phyloP scores from a whole-genome alignment of 805 yeast species.

The Isabelozyma gotoi region DNA sequence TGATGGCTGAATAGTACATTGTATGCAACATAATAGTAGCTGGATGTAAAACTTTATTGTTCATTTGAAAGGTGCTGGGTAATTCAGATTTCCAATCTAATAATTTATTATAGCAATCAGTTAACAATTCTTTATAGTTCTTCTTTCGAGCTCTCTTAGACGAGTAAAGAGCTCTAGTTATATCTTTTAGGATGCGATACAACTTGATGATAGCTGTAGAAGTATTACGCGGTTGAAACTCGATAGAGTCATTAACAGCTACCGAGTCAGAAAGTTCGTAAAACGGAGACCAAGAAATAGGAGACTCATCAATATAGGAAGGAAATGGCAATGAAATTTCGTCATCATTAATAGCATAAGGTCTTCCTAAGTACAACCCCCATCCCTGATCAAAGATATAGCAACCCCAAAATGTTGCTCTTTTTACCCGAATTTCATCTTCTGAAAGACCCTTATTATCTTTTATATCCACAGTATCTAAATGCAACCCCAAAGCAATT shows the following conservation, averaged over 20 bases:
- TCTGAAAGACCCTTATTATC: constrained; percentile 5
- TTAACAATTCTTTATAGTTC: constrained; percentile 1
- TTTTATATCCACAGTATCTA: constrained; percentile 3
- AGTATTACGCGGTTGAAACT: constrained; percentile 8
- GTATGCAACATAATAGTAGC: constrained; percentile 10
- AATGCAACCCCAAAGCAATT: constrained; percentile 11
- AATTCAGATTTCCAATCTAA: constrained; percentile 3
- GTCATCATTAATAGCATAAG: constrained; percentile 4
- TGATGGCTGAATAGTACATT: constrained; percentile 8
- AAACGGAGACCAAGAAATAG: constrained; percentile 4
- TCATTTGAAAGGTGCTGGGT: constrained; percentile 2
- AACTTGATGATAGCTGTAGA: constrained; percentile 2
- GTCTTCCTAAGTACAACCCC: constrained; percentile 9
- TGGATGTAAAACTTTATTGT: constrained; percentile 4
- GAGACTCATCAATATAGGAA: constrained; percentile 1
- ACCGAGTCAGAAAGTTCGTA: background rate
- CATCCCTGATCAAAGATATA: constrained; percentile 10
- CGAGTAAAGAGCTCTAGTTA: constrained; percentile 5
- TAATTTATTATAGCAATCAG: background rate
- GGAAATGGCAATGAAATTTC: constrained; percentile 5
- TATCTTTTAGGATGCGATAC: constrained; percentile 5
- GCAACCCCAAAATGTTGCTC: constrained; percentile 11
- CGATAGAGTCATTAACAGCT: background rate
- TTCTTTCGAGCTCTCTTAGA: background rate
- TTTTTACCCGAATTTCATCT: constrained; percentile 7